Percentiles rank a stretch among this genome's conserved stretches.
phyloP scores from a whole-genome alignment of 208 protist species.

The Acanthamoeba royreba region DNA sequence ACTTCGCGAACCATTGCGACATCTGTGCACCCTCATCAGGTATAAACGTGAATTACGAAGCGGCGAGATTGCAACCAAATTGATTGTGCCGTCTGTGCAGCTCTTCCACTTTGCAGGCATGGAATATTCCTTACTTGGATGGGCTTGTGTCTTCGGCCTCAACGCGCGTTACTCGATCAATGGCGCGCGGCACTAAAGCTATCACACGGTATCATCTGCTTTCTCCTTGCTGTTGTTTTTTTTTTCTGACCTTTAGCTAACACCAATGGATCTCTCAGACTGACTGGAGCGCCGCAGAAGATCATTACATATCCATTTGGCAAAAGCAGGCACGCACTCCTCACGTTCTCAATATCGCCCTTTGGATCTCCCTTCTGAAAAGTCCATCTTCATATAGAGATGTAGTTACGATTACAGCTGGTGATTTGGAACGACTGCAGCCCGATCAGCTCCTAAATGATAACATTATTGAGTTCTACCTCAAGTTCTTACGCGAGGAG shows the following conservation, averaged over 20 bases:
- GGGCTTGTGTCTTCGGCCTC: not conserved
- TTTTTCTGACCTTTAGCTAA: not conserved
- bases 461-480: conserved; percentile 20
- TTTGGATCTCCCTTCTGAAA: not conserved
- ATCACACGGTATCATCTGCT: no score
- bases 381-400: not conserved
- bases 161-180: not conserved
- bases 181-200: not conserved
- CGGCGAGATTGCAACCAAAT: no score
- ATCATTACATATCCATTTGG: not conserved
- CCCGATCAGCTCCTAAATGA: not conserved
- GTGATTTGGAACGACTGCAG: not conserved
- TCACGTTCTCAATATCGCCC: not conserved
- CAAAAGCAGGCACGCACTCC: not conserved
- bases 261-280: not conserved
- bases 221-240: not conserved
- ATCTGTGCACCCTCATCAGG: no score
- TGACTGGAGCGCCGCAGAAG: not conserved
- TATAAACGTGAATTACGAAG: no score
- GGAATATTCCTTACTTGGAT: not conserved
- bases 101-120: not conserved
- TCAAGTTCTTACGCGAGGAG: not conserved
- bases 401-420: not conserved
- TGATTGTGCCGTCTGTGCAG: no score
- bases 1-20: no score